Conservation (phyloP, 2,329 filamentous ascomycete species). For the Cadophora sp. region DNA sequence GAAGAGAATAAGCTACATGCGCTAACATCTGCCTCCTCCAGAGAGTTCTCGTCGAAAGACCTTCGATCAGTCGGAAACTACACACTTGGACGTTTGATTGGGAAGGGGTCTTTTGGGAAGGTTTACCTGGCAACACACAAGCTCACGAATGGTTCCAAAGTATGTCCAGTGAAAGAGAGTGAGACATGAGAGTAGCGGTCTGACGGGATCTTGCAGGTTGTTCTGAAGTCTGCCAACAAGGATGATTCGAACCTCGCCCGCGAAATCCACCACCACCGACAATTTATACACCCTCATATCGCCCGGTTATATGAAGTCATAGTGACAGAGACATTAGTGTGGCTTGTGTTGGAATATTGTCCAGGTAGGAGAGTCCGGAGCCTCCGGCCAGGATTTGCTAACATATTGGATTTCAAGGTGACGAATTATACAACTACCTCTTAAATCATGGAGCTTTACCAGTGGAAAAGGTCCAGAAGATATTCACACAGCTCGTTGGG, state of each 20-base stretch:
- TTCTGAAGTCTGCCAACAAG: constrained; percentile 97
- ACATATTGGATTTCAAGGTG: constrained; percentile 61
- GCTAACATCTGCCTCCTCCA: constrained; percentile 50
- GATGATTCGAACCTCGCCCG: constrained; percentile 94
- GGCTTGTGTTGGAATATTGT: constrained; percentile 97
- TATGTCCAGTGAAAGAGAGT: constrained; percentile 49
- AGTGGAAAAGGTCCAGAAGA: constrained; percentile 88
- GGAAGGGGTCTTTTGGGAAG: constrained; percentile 98
- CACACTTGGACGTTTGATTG: constrained; percentile 86
- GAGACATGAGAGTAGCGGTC: constrained; percentile 4
- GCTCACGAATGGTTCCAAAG: constrained; percentile 98
- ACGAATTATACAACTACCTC: constrained; percentile 97
- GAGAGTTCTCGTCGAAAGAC: constrained; percentile 92
- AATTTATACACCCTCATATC: constrained; percentile 97
- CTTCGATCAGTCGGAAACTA: constrained; percentile 95
- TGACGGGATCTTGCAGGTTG: constrained; percentile 67
- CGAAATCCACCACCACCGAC: constrained; percentile 97
- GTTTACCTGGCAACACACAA: constrained; percentile 97
- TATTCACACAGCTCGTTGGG: constrained; percentile 93
- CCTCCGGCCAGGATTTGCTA: constrained; percentile 1
- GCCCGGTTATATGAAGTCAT: constrained; percentile 97
- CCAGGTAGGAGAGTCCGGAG: constrained; percentile 67
- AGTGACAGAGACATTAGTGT: constrained; percentile 92
- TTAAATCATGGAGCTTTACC: constrained; percentile 85
- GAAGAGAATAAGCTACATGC: not conserved